These are phyloP conservation scores for Cavenderia fasciculata DNA, from an alignment of 78 protist species.

Conservation along the genomic window DNA sequence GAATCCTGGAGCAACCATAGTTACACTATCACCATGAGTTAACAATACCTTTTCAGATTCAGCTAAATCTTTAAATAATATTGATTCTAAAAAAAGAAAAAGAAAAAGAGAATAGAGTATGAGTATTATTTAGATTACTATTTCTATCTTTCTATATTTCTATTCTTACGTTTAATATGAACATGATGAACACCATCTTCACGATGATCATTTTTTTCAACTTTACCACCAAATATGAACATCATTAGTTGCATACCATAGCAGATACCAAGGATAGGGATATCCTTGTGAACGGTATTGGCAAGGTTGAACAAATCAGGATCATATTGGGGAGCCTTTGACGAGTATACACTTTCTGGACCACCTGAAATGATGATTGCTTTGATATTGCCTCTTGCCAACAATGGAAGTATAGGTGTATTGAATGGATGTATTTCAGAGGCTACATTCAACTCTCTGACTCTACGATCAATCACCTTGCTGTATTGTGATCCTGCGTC, in stretches of 20 bases:
- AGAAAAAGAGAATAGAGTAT: neutral
- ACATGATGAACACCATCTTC: conserved; percentile 93
- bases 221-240: conserved; percentile 85
- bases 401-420: conserved; percentile 29
- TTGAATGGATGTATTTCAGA: conserved; percentile 88
- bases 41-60: conserved; percentile 82
- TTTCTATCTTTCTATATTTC: neutral
- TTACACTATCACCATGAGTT: conserved; percentile 97
- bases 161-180: conserved; percentile 1
- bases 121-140: neutral
- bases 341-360: conserved; percentile 88
- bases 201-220: conserved; percentile 82
- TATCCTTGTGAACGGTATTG: neutral
- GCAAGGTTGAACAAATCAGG: conserved; percentile 62
- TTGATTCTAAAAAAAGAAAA: neutral
- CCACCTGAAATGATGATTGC: conserved; percentile 96
- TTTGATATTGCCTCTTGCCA: neutral
- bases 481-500: conserved; percentile 93
- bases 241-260: conserved; percentile 97
- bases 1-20: conserved; percentile 80
- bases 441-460: conserved; percentile 93
- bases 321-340: conserved; percentile 89
- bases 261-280: conserved; percentile 97
- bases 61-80: conserved; percentile 78
- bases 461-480: conserved; percentile 94